Evolutionary conservation across 176 grass and related monocot species (phyloP).

Genomic region (Hordeum vulgare): DNA sequence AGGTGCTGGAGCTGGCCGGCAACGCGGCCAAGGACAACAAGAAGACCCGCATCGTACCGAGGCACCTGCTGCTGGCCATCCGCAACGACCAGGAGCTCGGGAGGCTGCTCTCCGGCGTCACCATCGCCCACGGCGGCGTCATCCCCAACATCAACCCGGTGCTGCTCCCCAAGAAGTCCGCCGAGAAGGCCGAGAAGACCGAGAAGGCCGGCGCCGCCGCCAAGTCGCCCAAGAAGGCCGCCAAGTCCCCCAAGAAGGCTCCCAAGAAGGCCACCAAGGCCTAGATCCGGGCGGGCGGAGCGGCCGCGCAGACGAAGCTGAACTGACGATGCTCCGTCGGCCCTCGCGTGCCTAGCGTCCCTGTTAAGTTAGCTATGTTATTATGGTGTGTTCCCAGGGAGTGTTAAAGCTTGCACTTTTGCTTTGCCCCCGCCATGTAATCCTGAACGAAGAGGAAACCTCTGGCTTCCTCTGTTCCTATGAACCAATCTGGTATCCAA

Average conservation of each 20-base stretch:
- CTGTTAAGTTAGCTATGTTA: not conserved
- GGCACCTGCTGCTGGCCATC: slow-evolving; percentile 42
- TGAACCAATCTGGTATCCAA: not conserved
- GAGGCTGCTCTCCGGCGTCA: slow-evolving; percentile 14
- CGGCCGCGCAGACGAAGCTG: not conserved
- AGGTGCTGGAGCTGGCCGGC: slow-evolving; percentile 41
- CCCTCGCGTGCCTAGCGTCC: not conserved
- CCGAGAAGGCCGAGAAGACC: slow-evolving; percentile 7
- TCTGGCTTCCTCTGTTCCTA: not conserved
- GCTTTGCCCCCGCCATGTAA: not conserved
- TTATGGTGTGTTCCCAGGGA: not conserved
- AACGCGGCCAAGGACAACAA: slow-evolving; percentile 49
- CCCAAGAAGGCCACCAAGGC: slow-evolving; percentile 3
- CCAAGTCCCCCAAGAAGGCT: slow-evolving; percentile 15
- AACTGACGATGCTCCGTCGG: not conserved
- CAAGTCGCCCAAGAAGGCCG: slow-evolving; percentile 20
- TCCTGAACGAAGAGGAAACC: not conserved
- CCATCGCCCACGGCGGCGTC: slow-evolving; percentile 44
- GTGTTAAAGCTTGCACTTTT: not conserved
- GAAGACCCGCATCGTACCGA: slow-evolving; percentile 31
- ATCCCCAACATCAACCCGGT: slow-evolving; percentile 41
- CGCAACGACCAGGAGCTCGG: slow-evolving; percentile 53
- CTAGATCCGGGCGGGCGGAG: not conserved
- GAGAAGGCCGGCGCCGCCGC: slow-evolving; percentile 5
- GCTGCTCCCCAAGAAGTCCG: slow-evolving; percentile 41